Evolutionary conservation across 495 filamentous ascomycete species (phyloP).

Genomic region (Bacidia gigantensis): DNA sequence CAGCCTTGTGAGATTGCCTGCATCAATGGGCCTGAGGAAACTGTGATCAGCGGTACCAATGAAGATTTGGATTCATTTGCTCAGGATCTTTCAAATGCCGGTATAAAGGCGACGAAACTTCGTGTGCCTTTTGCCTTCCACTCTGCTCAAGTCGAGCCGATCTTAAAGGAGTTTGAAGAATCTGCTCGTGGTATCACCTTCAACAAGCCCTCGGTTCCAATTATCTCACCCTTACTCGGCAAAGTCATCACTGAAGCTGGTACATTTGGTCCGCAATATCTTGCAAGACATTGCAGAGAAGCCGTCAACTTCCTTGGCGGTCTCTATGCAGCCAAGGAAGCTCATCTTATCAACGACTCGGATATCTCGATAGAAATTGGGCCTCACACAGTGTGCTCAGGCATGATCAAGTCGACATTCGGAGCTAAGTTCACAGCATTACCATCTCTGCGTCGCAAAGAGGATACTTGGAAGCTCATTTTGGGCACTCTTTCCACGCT

Average conservation of each 20-base stretch:
- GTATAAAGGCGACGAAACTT: slow-evolving; percentile 43
- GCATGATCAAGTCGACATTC: slow-evolving; percentile 56
- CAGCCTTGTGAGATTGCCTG: slow-evolving; percentile 34
- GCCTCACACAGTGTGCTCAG: slow-evolving; percentile 49
- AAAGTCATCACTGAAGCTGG: slow-evolving; percentile 36
- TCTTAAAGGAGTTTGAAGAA: slow-evolving; percentile 44
- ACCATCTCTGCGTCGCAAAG: slow-evolving; percentile 42
- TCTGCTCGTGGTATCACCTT: slow-evolving; percentile 27
- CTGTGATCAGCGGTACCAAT: slow-evolving; percentile 34
- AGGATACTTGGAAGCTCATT: slow-evolving; percentile 52
- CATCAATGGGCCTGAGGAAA: slow-evolving; percentile 36
- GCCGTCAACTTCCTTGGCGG: slow-evolving; percentile 56
- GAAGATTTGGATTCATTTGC: slow-evolving; percentile 39
- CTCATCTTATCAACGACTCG: slow-evolving; percentile 27
- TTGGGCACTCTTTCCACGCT: slow-evolving; percentile 44
- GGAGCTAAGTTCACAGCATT: slow-evolving; percentile 41
- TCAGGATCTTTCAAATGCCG: slow-evolving; percentile 31
- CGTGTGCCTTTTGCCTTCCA: slow-evolving; percentile 59
- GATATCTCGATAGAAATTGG: slow-evolving; percentile 38
- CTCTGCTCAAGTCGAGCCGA: slow-evolving; percentile 51
- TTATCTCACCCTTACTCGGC: slow-evolving; percentile 45
- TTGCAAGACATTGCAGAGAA: slow-evolving; percentile 53
- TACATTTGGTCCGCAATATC: slow-evolving; percentile 42
- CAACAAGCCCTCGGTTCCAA: slow-evolving; percentile 32
- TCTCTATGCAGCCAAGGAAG: slow-evolving; percentile 4